Evolutionary conservation across 768 basidiomycete species (phyloP).

Genomic region (Neoboletus magnificus): DNA sequence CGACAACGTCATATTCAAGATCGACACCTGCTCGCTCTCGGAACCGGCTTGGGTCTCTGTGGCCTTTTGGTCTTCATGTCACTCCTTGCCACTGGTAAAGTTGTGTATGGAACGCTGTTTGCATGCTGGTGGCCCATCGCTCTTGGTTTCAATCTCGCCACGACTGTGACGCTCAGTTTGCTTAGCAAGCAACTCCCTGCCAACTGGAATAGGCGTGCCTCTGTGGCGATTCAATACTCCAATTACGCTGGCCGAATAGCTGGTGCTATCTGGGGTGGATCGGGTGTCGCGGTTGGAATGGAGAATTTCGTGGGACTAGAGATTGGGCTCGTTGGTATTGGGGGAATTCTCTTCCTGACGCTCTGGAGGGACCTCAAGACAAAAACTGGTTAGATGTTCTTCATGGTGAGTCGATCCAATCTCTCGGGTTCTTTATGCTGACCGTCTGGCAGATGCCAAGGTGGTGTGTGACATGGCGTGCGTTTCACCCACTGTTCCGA

Average conservation of each 20-base stretch:
- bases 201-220: no score
- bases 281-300: no score
- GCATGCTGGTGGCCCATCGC: slow-evolving; percentile 49
- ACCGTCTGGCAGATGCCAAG: no score
- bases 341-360: slow-evolving; percentile 48
- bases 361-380: slow-evolving; percentile 44
- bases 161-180: no score
- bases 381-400: neutral
- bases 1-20: slow-evolving; percentile 58
- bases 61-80: no score
- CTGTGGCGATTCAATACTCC: no score
- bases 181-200: no score
- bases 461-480: neutral
- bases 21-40: slow-evolving; percentile 52
- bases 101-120: slow-evolving; percentile 48
- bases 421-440: neutral
- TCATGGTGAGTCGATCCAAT: neutral
- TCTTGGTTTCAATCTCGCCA: slow-evolving; percentile 73
- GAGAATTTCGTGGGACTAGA: slow-evolving; percentile 60
- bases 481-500: neutral
- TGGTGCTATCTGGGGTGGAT: no score
- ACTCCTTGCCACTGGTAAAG: slow-evolving; percentile 35
- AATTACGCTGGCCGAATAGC: no score
- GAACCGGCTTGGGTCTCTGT: slow-evolving; percentile 45
- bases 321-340: no score